Conservation (phyloP, 768 basidiomycete genomes). For the Mycena chlorophos region DNA sequence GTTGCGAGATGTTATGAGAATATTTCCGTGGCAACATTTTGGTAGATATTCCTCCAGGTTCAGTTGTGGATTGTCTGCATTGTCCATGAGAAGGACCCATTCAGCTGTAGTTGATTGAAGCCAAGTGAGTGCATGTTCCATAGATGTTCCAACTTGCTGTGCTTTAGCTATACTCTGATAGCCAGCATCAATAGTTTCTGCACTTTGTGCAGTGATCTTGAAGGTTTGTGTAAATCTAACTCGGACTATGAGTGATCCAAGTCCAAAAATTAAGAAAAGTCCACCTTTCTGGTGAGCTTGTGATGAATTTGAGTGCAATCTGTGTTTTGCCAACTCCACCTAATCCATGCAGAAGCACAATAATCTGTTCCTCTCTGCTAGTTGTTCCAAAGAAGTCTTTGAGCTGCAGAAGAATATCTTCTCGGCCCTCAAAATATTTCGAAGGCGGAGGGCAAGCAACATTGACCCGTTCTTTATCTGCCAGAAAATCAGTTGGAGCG, state of each 20-base stretch:
- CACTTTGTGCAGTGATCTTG: neutral
- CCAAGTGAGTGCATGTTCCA: neutral
- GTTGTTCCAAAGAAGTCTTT: neutral
- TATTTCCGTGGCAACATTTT: constrained; percentile 9
- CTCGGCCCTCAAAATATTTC: neutral
- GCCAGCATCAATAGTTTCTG: neutral
- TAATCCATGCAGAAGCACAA: neutral
- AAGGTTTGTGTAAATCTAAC: neutral
- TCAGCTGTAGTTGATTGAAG: neutral
- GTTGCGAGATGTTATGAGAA: constrained; percentile 15
- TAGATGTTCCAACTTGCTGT: neutral
- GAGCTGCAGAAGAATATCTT: neutral
- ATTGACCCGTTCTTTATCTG: neutral
- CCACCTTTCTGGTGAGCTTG: neutral
- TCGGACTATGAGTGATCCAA: neutral
- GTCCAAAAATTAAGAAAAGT: neutral
- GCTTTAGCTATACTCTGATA: constrained; percentile 1
- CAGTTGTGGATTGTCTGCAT: constrained; percentile 5
- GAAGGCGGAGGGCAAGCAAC: constrained; percentile 4
- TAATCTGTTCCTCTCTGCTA: neutral
- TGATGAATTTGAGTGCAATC: constrained; percentile 7
- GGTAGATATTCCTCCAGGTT: constrained; percentile 6
- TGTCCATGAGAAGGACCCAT: constrained; percentile 5
- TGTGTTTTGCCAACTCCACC: constrained; percentile 15
- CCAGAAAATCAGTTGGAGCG: neutral